Conservation (phyloP, 768 basidiomycete species). For the Termitomyces sp. region DNA sequence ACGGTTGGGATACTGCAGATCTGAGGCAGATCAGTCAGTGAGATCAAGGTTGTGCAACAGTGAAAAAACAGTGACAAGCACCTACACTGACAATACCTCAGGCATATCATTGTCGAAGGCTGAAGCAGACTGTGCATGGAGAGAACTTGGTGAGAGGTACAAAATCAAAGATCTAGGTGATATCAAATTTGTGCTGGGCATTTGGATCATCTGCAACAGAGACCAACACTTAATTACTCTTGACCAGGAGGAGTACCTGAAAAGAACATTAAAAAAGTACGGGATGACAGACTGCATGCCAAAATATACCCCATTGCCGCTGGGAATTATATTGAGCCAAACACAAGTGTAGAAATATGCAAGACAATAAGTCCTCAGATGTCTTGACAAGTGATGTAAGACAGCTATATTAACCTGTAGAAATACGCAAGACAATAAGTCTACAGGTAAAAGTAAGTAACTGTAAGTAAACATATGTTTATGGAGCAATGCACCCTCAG, state of each 20-base stretch:
- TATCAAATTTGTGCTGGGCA: background rate
- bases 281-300: too few species aligned
- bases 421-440: too few species aligned
- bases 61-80: background rate
- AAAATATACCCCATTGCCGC: too few species aligned
- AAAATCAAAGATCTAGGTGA: background rate
- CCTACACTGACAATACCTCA: background rate
- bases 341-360: too few species aligned
- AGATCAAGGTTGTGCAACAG: background rate
- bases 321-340: too few species aligned
- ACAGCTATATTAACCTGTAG: too few species aligned
- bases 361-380: too few species aligned
- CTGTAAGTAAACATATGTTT: too few species aligned
- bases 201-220: background rate
- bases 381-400: too few species aligned
- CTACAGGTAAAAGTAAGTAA: too few species aligned
- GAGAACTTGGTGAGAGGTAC: background rate
- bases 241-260: background rate
- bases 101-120: background rate
- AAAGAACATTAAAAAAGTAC: background rate
- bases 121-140: background rate
- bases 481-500: too few species aligned
- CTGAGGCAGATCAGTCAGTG: background rate
- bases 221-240: background rate
- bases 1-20: background rate